Base-by-base conservation (phyloP, 371 early-diverging fungal species). In the Apophysomyces ossiformis region DNA sequence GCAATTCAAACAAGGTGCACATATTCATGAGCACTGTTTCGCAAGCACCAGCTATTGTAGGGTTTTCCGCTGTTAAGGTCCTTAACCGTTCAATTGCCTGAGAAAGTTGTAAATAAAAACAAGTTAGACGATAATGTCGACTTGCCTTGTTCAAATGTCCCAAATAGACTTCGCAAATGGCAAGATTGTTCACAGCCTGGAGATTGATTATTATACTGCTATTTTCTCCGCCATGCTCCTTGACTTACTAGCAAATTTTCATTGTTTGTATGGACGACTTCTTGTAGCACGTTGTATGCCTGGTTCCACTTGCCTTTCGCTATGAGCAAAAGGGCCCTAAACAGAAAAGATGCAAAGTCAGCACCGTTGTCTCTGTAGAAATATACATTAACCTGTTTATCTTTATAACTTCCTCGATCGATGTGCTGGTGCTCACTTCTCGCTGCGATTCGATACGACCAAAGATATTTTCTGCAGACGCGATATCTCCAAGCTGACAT, bases 1-100 rank as follows among this genome's bases (percentile, higher is more conserved):
- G 69, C 45, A 89, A 72, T 58, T 87, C 89, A 69, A 81, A 87
- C 18, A 89, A 68, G 5, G 86, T 87, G 56, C 87, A 86, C 69
- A 89, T 65, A 61, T 89, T 89, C 68, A 82, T 79, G 4, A 89
- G 68, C 9, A 83, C 74, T 6, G 85, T 77, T 67, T 84, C 87
- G 46, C 87, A 84, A 7, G 78, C 79, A 5, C 87, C 87, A 37
- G 87, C 78, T 2, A 76, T 72, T 6, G 77, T 71, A 2, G 82
- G 82, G 46, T 76, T 73, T 35, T 82, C 61, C 11, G 38, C 26
- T 16, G 67, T 73, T 62, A 79, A 63, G 13, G 50, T 66, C 38
- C 74, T 71, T 46, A 83, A 39, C 11, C 70, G 44, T 8, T 72
- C 73, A 21, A 80, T 72, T 0, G 79, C 75, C 73, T 76, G 65